These are phyloP conservation scores for Fusarium buharicum DNA, from an alignment of 2,329 filamentous ascomycete species.

Conservation along the genomic window DNA sequence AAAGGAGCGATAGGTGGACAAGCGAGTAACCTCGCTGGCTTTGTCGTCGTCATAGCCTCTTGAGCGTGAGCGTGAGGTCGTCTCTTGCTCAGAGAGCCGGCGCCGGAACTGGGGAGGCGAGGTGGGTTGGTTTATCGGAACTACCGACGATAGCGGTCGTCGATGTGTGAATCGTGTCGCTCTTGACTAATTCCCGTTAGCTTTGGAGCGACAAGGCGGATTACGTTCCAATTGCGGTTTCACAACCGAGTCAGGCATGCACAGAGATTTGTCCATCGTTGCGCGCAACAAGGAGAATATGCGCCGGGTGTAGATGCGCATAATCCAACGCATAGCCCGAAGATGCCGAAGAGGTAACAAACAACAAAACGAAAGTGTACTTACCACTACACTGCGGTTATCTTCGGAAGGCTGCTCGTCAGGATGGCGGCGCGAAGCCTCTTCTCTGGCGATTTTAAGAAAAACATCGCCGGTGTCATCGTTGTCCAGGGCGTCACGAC, in stretches of 20 bases:
- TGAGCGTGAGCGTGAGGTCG: slow-evolving; percentile 51
- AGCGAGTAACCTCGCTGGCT: slow-evolving; percentile 53
- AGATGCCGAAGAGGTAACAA: slow-evolving; percentile 16
- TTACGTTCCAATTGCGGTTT: slow-evolving; percentile 3
- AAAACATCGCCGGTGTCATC: slow-evolving; percentile 70
- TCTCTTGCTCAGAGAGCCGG: slow-evolving; percentile 68
- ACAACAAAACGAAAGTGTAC: slow-evolving; percentile 44
- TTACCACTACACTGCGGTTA: slow-evolving; percentile 58
- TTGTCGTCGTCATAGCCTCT: slow-evolving; percentile 59
- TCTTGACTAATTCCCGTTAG: slow-evolving; percentile 56
- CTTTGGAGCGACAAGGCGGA: slow-evolving; percentile 16
- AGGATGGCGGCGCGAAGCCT: slow-evolving; percentile 53
- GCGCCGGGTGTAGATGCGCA: slow-evolving; percentile 10
- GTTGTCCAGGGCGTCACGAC: slow-evolving; percentile 50
- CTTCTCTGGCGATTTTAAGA: slow-evolving; percentile 67
- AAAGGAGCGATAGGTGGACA: slow-evolving; percentile 56
- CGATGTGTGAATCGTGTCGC: slow-evolving; percentile 59
- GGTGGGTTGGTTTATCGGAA: slow-evolving; percentile 59
- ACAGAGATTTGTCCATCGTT: slow-evolving; percentile 1
- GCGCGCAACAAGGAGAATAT: slow-evolving; percentile 1
- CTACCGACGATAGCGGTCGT: slow-evolving; percentile 63
- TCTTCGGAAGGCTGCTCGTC: slow-evolving; percentile 51
- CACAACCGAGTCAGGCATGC: slow-evolving; percentile 2
- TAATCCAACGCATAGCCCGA: slow-evolving; percentile 18
- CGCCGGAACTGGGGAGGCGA: slow-evolving; percentile 64